Base-by-base conservation (phyloP, 1,139 yeast species). In the Hansenula anomala region DNA sequence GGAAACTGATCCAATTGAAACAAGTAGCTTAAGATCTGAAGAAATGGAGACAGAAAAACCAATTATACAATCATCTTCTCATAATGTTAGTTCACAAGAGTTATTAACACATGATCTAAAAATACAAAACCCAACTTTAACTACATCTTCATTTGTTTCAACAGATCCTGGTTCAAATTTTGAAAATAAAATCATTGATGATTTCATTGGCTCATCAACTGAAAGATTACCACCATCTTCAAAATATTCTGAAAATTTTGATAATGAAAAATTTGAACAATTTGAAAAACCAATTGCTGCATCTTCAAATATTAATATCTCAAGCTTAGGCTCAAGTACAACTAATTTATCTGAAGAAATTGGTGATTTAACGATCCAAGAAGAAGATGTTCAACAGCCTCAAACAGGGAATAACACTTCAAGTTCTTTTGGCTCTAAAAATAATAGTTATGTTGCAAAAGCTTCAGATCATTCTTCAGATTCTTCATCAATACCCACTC, bases 261-360 rank as follows among this genome's bases (percentile, higher is more conserved):
- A 32, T 16, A 18, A 30, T 30, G 28, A 25, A 28, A 28, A 36
- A 16, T 5, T 30, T 31, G 49, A 46, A 12, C 39, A 27, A 2
- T 42, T 45, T 29, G 55, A 49, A 18, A 49, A 48, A 27, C 58
- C 58, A 20, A 49, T 53, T 28, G 58, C 58, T 14, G 41, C 55
- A 3, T 53, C 58, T 2, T 52, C 58, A 14, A 53, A 53, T 36
- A 36, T 53, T 10, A 51, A 53, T 34, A 49, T 53, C 12, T 36
- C 55, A 14, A 49, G 50, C 18, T 30, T 51, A 28, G 40, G 36
- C 15, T 46, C 54, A 3, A 47, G 50, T 30, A 30, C 45, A 30
- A 47, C 37, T 30, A 47, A 48, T 28, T 33, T 46, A 18, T 36
- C 44, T 12, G 52, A 41, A n/a, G 53, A 51, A 24, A 43, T 47